Evolutionary conservation across 257 asterid genomes (phyloP).

Genomic region (Solanum ossicruentum): DNA sequence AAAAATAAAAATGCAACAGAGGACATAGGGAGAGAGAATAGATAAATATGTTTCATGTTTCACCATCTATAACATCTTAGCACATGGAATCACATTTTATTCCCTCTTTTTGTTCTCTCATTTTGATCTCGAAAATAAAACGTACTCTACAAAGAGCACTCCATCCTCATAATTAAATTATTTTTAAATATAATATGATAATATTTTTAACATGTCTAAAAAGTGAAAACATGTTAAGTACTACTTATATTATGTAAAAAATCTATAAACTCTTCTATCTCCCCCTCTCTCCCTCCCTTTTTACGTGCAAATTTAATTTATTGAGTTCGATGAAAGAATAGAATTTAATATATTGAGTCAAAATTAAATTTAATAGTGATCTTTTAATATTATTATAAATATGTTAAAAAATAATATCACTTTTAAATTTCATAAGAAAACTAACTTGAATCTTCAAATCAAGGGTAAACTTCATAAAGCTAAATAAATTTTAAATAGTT

Average conservation of each 20-base stretch:
- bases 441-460: not conserved
- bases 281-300: not conserved
- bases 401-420: not conserved
- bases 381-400: not conserved
- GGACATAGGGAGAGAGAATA: too few relatives aligned
- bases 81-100: not conserved
- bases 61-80: not conserved
- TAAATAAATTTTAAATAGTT: not conserved
- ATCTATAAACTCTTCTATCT: not conserved
- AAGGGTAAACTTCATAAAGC: not conserved
- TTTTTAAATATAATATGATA: too few relatives aligned
- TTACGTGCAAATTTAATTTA: not conserved
- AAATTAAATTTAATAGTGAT: not conserved
- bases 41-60: too few relatives aligned
- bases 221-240: not conserved
- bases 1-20: too few relatives aligned
- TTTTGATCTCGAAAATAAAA: not conserved
- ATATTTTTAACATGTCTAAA: not conserved
- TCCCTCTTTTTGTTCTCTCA: not conserved
- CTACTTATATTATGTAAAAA: not conserved
- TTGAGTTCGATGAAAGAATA: not conserved
- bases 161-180: too few relatives aligned
- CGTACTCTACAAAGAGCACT: too few relatives aligned
- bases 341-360: not conserved
- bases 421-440: not conserved